A percentile compares a stretch with the other conserved stretches of the same genome.
Conservation (phyloP, 2,329 filamentous ascomycete species). For the Talaromyces piceae region DNA sequence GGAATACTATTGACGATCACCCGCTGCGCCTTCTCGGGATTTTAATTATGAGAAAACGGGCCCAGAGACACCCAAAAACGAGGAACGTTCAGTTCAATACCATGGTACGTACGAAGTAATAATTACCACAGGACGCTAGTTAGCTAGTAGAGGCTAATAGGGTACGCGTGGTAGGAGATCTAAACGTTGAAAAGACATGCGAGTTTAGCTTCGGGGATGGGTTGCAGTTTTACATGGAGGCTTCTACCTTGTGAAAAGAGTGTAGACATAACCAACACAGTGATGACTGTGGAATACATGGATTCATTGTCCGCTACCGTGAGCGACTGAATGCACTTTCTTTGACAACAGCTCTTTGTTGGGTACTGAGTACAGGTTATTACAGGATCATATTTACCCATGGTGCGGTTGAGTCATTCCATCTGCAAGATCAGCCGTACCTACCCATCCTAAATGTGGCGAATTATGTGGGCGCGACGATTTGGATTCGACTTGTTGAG, state of each 20-base stretch:
- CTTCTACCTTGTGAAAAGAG: not conserved
- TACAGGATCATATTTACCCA: not conserved
- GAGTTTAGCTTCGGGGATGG: not conserved
- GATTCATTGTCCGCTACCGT: too few relatives aligned
- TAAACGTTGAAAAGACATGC: not conserved
- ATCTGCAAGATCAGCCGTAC: not conserved
- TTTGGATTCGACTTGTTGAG: not conserved
- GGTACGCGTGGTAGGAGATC: not conserved
- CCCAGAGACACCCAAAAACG: not conserved
- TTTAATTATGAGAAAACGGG: not conserved
- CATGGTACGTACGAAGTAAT: not conserved
- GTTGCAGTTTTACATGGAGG: not conserved
- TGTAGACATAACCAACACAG: not conserved
- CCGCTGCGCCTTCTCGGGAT: not conserved
- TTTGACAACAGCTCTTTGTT: not conserved
- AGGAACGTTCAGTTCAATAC: not conserved
- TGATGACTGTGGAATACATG: not conserved
- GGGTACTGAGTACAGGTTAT: too few relatives aligned
- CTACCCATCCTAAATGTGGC: not conserved
- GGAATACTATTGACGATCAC: not conserved
- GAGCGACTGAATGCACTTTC: not conserved
- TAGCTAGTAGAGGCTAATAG: not conserved
- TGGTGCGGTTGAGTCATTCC: not conserved
- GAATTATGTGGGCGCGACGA: not conserved
- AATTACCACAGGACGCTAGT: not conserved